A percentile compares a stretch with the other conserved stretches of the same genome.
These are phyloP conservation scores for Hawksworthiomyces lignivorus DNA, from an alignment of 2,329 filamentous ascomycete genomes.

Conservation along the genomic window DNA sequence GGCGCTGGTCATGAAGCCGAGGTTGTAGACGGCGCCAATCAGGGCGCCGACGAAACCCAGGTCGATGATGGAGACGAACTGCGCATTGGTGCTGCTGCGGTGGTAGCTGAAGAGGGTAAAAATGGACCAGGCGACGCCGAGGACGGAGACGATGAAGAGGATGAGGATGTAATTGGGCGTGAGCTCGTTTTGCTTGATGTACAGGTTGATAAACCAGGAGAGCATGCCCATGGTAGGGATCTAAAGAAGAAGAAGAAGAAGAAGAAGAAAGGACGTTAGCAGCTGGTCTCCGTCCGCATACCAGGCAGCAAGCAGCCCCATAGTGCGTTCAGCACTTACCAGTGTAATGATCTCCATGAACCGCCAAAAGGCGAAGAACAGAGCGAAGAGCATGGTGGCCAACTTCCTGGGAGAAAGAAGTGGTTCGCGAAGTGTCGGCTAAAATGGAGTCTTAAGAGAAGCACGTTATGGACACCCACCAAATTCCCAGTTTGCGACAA, in stretches of 20 bases:
- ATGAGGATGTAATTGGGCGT: constrained; percentile 57
- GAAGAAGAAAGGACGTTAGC: background rate
- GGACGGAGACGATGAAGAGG: constrained; percentile 59
- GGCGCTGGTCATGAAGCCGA: constrained; percentile 50
- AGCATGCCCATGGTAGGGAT: constrained; percentile 61
- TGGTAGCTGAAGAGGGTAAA: constrained; percentile 61
- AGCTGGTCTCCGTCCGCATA: background rate
- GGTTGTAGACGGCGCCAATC: constrained; percentile 53
- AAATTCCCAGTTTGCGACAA: no score
- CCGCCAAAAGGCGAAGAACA: constrained; percentile 57
- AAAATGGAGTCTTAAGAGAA: no score
- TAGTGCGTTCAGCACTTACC: constrained; percentile 31
- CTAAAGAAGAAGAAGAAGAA: constrained; percentile 27
- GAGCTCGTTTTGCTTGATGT: constrained; percentile 46
- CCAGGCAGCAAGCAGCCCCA: background rate
- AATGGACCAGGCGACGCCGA: constrained; percentile 56
- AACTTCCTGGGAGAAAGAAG: background rate
- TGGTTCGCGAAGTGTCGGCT: background rate
- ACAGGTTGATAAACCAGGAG: constrained; percentile 57
- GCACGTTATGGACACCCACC: no score
- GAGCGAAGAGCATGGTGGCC: constrained; percentile 51
- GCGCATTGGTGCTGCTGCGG: constrained; percentile 52
- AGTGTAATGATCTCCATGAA: constrained; percentile 55
- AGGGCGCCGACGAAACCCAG: constrained; percentile 55
- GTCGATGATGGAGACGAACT: constrained; percentile 54